Conservation (phyloP, 2,329 filamentous ascomycete species). For the Xylariomycetidae sp. region DNA sequence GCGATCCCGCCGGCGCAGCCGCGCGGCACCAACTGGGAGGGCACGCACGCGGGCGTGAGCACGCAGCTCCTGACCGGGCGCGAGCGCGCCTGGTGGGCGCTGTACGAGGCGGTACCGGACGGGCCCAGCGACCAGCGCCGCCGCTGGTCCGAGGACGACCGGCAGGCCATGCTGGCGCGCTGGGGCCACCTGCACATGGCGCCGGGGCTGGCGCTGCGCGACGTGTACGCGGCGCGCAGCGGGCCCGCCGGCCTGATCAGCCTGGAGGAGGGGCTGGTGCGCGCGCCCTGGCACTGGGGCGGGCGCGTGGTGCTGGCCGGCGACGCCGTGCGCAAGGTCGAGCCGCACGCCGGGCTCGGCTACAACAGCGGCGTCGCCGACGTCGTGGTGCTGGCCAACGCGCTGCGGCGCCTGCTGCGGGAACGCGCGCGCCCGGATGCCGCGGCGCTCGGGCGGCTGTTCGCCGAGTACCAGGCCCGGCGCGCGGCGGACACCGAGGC, state of each 20-base stretch:
- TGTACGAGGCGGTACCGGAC: constrained; percentile 24
- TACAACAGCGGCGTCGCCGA: constrained; percentile 27
- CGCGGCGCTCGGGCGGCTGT: constrained; percentile 13
- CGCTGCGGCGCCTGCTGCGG: constrained; percentile 15
- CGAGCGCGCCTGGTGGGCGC: constrained; percentile 15
- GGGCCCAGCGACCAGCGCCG: constrained; percentile 17
- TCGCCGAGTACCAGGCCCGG: constrained; percentile 16
- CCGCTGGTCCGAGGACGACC: constrained; percentile 26
- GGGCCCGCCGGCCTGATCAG: constrained; percentile 18
- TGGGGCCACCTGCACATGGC: constrained; percentile 22
- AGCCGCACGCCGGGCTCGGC: constrained; percentile 27
- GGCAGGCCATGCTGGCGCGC: constrained; percentile 15
- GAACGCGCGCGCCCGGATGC: constrained; percentile 9
- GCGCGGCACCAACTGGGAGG: constrained; percentile 9
- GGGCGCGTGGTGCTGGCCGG: constrained; percentile 29
- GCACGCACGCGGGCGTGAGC: constrained; percentile 13
- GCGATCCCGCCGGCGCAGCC: constrained; percentile 7
- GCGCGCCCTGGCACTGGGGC: constrained; percentile 24
- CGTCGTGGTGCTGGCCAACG: constrained; percentile 21
- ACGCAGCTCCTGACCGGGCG: constrained; percentile 14
- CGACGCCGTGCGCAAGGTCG: constrained; percentile 30
- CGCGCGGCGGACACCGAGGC: constrained; percentile 15
- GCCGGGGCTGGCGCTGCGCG: constrained; percentile 16
- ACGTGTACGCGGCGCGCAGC: constrained; percentile 16
- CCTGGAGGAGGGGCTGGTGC: constrained; percentile 29